phyloP scores from a whole-genome alignment of 768 basidiomycete species.

The Vishniacozyma victoriae region DNA sequence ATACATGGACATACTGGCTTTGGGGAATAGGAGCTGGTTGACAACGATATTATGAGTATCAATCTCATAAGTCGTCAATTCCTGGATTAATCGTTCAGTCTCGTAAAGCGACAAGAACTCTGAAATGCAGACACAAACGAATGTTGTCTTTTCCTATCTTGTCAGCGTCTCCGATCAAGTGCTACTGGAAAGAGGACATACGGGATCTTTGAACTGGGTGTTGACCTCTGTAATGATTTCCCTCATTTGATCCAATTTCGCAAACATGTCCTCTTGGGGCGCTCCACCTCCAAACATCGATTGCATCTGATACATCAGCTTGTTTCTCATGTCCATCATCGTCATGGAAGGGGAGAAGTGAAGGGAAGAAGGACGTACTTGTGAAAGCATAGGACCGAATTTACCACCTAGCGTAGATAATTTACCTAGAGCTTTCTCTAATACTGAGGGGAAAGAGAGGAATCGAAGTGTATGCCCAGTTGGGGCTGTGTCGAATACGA shows the following conservation, averaged over 20 bases:
- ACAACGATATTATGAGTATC: slow-evolving; percentile 99
- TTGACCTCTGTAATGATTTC: slow-evolving; percentile 97
- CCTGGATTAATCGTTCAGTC: slow-evolving; percentile 95
- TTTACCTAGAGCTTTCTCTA: slow-evolving; percentile 96
- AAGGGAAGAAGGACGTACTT: slow-evolving; percentile 47
- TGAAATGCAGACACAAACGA: slow-evolving; percentile 97
- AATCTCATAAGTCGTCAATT: slow-evolving; percentile 67
- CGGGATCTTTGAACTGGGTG: slow-evolving; percentile 98
- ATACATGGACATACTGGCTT: slow-evolving; percentile 61
- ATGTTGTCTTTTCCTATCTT: slow-evolving; percentile 88
- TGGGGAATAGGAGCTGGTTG: slow-evolving; percentile 93
- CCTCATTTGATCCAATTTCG: slow-evolving; percentile 93
- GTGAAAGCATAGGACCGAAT: slow-evolving; percentile 95
- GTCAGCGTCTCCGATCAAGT: not conserved
- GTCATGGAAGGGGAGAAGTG: not conserved
- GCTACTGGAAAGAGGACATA: slow-evolving; percentile 47
- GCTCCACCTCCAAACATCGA: slow-evolving; percentile 92
- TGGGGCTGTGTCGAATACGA: slow-evolving; percentile 98
- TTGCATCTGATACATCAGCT: slow-evolving; percentile 63
- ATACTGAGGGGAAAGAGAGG: slow-evolving; percentile 94
- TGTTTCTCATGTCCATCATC: not conserved
- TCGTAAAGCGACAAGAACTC: slow-evolving; percentile 98
- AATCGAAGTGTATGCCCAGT: slow-evolving; percentile 98
- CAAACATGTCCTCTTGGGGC: slow-evolving; percentile 97
- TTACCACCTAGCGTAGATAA: slow-evolving; percentile 85